These are phyloP conservation scores for Magnusiomyces fungicola DNA, from an alignment of 1,139 yeast species.

Conservation along the genomic window DNA sequence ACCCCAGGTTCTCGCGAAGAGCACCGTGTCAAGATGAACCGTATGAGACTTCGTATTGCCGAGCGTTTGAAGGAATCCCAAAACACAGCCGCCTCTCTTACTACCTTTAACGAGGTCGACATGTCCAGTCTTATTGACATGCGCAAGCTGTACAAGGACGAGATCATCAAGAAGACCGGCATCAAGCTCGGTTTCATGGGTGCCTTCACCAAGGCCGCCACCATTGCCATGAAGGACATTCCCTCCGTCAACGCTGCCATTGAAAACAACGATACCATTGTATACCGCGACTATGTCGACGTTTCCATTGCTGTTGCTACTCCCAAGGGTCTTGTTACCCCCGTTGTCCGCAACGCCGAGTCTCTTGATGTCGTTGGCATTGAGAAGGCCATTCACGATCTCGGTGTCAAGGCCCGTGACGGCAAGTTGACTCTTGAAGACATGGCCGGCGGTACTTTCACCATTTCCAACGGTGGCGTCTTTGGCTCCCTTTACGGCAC, in stretches of 20 bases:
- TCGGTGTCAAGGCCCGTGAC: constrained; percentile 94
- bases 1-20: constrained; percentile 68
- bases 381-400: constrained; percentile 72
- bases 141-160: constrained; percentile 97
- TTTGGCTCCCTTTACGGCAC: constrained; percentile 98
- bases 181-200: constrained; percentile 98
- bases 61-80: constrained; percentile 99
- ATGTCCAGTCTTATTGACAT: constrained; percentile 88
- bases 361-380: constrained; percentile 80
- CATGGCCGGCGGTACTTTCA: constrained; percentile 99
- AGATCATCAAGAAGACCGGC: constrained; percentile 88
- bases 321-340: constrained; percentile 98
- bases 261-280: constrained; percentile 84
- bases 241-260: constrained; percentile 96
- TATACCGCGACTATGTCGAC: constrained; percentile 93
- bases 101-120: constrained; percentile 97
- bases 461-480: constrained; percentile 98
- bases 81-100: constrained; percentile 96
- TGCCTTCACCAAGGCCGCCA: constrained; percentile 89
- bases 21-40: constrained; percentile 95
- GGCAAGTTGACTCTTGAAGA: constrained; percentile 95
- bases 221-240: constrained; percentile 88
- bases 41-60: constrained; percentile 98
- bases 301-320: constrained; percentile 97
- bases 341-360: constrained; percentile 96